Conservation (phyloP, 352 stramenopile species). For the Pythium coloratum region DNA sequence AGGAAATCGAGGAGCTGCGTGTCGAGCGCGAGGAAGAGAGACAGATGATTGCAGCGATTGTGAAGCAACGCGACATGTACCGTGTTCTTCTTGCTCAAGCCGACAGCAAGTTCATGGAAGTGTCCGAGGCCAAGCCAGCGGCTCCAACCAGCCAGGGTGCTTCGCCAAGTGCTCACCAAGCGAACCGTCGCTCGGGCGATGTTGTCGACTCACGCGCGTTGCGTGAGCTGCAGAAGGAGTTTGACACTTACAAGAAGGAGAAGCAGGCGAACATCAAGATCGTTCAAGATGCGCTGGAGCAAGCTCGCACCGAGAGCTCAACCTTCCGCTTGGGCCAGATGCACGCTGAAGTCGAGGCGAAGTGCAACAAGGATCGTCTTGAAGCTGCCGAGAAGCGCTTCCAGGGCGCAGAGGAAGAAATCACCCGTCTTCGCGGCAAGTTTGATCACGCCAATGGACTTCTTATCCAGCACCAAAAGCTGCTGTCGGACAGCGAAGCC, state of each 20-base stretch:
- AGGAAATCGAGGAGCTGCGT: slow-evolving; percentile 83
- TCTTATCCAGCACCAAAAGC: slow-evolving; percentile 65
- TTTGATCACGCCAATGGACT: slow-evolving; percentile 61
- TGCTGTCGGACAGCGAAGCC: slow-evolving; percentile 50
- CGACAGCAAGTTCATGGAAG: slow-evolving; percentile 69
- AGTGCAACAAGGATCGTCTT: slow-evolving; percentile 63
- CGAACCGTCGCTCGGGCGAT: slow-evolving; percentile 37
- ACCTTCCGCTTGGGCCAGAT: slow-evolving; percentile 56
- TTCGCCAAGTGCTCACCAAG: slow-evolving; percentile 1
- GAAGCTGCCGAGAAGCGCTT: slow-evolving; percentile 55
- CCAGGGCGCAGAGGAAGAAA: slow-evolving; percentile 59
- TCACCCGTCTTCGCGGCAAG: slow-evolving; percentile 58
- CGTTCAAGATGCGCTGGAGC: slow-evolving; percentile 66
- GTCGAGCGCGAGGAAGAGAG: slow-evolving; percentile 71
- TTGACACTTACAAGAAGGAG: slow-evolving; percentile 81
- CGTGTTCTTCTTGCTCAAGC: slow-evolving; percentile 90
- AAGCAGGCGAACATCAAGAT: slow-evolving; percentile 66
- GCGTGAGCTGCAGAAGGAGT: slow-evolving; percentile 66
- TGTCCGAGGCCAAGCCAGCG: background rate
- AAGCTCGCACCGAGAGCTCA: slow-evolving; percentile 48
- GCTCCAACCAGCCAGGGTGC: background rate
- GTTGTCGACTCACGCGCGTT: slow-evolving; percentile 41
- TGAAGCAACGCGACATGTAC: slow-evolving; percentile 97
- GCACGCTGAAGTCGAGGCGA: slow-evolving; percentile 68
- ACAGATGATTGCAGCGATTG: slow-evolving; percentile 92